Conservation (phyloP, 83 land plant species). For the Thuja plicata region DNA sequence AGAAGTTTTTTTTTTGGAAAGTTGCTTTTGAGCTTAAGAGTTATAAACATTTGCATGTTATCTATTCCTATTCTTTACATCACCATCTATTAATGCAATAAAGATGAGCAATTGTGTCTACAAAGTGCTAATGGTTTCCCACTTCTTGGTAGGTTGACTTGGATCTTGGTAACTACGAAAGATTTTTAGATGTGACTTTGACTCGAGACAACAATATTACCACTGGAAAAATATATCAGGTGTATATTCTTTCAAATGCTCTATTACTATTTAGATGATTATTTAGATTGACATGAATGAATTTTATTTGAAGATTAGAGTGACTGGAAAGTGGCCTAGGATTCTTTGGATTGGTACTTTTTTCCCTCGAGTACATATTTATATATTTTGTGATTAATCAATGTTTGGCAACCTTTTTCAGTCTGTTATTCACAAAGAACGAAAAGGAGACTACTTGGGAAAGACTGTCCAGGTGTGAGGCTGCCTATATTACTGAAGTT, state of each 20-base stretch:
- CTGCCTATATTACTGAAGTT: background rate
- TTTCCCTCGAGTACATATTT: background rate
- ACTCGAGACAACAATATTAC: constrained; percentile 60
- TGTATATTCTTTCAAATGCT: background rate
- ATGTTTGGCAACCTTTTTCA: constrained; percentile 18
- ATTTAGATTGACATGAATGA: background rate
- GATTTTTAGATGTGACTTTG: constrained; percentile 57
- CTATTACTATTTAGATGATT: background rate
- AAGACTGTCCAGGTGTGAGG: constrained; percentile 89
- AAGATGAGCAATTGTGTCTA: background rate
- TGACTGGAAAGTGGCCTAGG: background rate
- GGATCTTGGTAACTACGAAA: constrained; percentile 67
- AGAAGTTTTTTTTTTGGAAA: background rate
- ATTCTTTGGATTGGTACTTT: background rate
- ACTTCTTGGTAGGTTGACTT: constrained; percentile 45
- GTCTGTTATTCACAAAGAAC: constrained; percentile 89
- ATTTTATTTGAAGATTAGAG: background rate
- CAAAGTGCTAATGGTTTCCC: background rate
- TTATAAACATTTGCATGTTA: background rate
- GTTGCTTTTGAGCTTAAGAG: background rate
- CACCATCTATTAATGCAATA: background rate
- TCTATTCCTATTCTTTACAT: background rate
- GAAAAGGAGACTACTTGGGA: constrained; percentile 91
- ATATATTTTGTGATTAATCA: background rate
- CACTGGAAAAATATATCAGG: constrained; percentile 70